Conservation (phyloP, 1,139 yeast species). For the Pichia sp. region DNA sequence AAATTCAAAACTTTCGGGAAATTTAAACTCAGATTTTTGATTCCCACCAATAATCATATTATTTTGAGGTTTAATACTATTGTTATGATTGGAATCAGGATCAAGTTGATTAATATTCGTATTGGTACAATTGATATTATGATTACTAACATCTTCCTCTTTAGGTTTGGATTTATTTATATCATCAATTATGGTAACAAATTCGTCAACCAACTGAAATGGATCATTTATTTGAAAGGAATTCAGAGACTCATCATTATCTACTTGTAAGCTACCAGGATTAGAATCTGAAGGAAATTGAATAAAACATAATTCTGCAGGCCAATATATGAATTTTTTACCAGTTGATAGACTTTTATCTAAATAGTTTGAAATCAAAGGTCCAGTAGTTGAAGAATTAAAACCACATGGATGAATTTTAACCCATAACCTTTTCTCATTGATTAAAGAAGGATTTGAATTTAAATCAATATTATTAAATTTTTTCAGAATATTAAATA, state of each 20-base stretch:
- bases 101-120: background rate
- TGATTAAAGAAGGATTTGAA: slow-evolving; percentile 30
- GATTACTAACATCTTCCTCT: slow-evolving; percentile 9
- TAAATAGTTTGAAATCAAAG: slow-evolving; percentile 48
- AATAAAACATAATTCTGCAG: slow-evolving; percentile 54
- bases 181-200: slow-evolving; percentile 19
- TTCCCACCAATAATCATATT: background rate
- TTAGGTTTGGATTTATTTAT: slow-evolving; percentile 14
- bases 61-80: slow-evolving; percentile 9
- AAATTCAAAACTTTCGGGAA: slow-evolving; percentile 13
- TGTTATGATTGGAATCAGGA: slow-evolving; percentile 16
- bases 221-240: slow-evolving; percentile 25
- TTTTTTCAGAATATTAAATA: slow-evolving; percentile 46
- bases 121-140: background rate
- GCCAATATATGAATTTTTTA: slow-evolving; percentile 63
- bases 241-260: slow-evolving; percentile 17
- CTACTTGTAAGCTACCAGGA: slow-evolving; percentile 1
- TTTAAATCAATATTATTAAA: slow-evolving; percentile 26
- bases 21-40: slow-evolving; percentile 9
- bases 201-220: slow-evolving; percentile 23
- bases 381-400: slow-evolving; percentile 63
- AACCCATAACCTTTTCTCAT: slow-evolving; percentile 44
- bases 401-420: slow-evolving; percentile 60
- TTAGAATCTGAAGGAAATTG: slow-evolving; percentile 36
- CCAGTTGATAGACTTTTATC: slow-evolving; percentile 39